Percentiles rank a stretch among this genome's conserved stretches.
Conservation (phyloP, 2,329 filamentous ascomycete species). For the Metarhizium humberi region DNA sequence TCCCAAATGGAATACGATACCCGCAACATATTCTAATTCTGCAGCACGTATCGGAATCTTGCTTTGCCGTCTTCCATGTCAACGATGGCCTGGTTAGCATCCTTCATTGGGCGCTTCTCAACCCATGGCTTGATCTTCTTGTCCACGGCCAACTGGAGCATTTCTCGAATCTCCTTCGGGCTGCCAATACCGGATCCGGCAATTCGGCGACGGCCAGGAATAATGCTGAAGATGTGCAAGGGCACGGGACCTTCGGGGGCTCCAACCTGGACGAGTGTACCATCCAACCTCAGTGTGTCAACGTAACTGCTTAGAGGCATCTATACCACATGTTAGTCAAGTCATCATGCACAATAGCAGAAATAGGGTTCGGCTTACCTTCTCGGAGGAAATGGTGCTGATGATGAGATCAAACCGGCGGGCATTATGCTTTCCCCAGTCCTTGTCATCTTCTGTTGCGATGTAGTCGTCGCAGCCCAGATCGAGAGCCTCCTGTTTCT, state of each 20-base stretch:
- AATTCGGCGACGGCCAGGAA: conserved; percentile 42
- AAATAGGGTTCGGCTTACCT: conserved; percentile 9
- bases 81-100: conserved; percentile 45
- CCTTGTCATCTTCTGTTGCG: conserved; percentile 35
- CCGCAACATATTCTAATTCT: conserved; percentile 21
- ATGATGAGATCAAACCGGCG: conserved; percentile 48
- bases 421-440: conserved; percentile 44
- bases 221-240: conserved; percentile 33
- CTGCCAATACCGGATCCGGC: conserved; percentile 37
- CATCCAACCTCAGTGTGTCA: conserved; percentile 45
- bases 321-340: conserved; percentile 2
- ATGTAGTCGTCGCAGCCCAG: conserved; percentile 47
- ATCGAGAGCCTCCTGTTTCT: conserved; percentile 44
- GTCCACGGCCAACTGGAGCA: conserved; percentile 47
- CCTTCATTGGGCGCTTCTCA: conserved; percentile 43
- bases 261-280: conserved; percentile 57
- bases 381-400: conserved; percentile 39
- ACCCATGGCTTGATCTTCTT: conserved; percentile 48
- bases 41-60: conserved; percentile 36
- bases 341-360: not conserved
- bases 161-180: conserved; percentile 48
- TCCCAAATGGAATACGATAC: not conserved
- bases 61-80: conserved; percentile 47
- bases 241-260: conserved; percentile 13
- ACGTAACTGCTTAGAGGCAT: conserved; percentile 58